phyloP scores from a whole-genome alignment of 2,329 filamentous ascomycete genomes.

The Exophiala sideris region DNA sequence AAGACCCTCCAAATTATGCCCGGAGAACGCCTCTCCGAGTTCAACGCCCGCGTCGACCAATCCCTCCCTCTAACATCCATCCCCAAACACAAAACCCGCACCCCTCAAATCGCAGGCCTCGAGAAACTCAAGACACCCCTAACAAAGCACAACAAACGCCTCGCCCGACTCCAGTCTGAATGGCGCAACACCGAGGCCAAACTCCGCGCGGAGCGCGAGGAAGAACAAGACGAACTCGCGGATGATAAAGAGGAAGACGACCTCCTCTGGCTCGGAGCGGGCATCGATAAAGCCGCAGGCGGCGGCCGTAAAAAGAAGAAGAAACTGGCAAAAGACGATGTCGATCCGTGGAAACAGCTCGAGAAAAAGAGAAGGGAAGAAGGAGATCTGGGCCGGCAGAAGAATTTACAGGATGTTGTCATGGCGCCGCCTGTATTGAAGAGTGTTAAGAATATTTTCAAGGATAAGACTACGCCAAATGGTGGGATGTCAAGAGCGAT shows the following conservation, averaged over 20 bases:
- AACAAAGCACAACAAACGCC: slow-evolving; percentile 80
- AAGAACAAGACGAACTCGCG: slow-evolving; percentile 65
- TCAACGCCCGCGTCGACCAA: slow-evolving; percentile 76
- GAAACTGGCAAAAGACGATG: slow-evolving; percentile 53
- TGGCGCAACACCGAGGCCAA: slow-evolving; percentile 56
- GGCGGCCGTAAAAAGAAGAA: slow-evolving; percentile 48
- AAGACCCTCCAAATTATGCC: slow-evolving; percentile 63
- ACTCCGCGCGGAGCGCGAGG: slow-evolving; percentile 70
- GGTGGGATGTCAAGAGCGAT: not conserved
- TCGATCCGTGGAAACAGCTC: slow-evolving; percentile 75
- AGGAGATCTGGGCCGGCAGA: slow-evolving; percentile 31
- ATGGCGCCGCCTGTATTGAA: slow-evolving; percentile 70
- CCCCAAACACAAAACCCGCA: slow-evolving; percentile 46
- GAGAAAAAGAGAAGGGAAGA: slow-evolving; percentile 62
- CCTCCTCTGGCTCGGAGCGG: slow-evolving; percentile 58
- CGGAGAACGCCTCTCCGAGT: slow-evolving; percentile 79
- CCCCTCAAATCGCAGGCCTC: slow-evolving; percentile 60
- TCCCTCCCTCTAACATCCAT: slow-evolving; percentile 74
- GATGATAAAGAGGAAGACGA: slow-evolving; percentile 61
- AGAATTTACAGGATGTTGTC: slow-evolving; percentile 46
- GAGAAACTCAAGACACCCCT: slow-evolving; percentile 52
- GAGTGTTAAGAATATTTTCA: slow-evolving; percentile 35
- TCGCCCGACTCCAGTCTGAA: slow-evolving; percentile 58
- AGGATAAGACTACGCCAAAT: slow-evolving; percentile 8
- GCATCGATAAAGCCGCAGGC: slow-evolving; percentile 39